These are phyloP conservation scores for Lachancea nothofagi DNA, from an alignment of 805 yeast species.

Conservation along the genomic window DNA sequence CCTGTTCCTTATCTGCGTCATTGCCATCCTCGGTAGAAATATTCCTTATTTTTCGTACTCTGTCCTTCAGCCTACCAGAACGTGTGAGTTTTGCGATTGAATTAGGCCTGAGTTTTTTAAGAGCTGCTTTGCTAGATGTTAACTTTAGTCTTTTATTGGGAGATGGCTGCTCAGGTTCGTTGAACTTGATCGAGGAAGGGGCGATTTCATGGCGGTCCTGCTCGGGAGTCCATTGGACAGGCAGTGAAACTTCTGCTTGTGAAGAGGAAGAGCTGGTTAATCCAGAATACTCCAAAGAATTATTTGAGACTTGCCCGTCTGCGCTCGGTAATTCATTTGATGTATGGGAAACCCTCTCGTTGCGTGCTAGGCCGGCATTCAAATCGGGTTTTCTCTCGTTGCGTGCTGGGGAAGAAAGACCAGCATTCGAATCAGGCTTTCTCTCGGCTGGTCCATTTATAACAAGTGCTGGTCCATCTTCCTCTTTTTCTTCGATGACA, in stretches of 20 bases:
- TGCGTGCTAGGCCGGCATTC: not conserved
- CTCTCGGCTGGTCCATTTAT: slow-evolving; percentile 57
- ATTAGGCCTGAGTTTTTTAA: slow-evolving; percentile 4
- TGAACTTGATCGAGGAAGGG: slow-evolving; percentile 24
- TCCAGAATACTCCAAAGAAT: not conserved
- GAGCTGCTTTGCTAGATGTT: not conserved
- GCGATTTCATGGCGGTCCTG: slow-evolving; percentile 1
- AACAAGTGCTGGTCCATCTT: slow-evolving; percentile 72
- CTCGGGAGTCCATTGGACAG: slow-evolving; percentile 2
- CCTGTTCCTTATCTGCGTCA: slow-evolving; percentile 15
- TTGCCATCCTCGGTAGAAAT: slow-evolving; percentile 24
- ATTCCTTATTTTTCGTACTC: slow-evolving; percentile 1
- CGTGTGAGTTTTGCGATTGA: slow-evolving; percentile 2
- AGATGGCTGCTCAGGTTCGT: slow-evolving; percentile 23
- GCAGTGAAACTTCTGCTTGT: not conserved
- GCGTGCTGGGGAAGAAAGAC: not conserved
- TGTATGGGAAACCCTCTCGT: too few relatives aligned
- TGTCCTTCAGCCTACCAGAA: slow-evolving; percentile 1
- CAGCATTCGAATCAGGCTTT: not conserved
- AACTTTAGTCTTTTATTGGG: not conserved
- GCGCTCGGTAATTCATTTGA: not conserved
- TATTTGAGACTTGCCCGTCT: too few relatives aligned
- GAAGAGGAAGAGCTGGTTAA: not conserved
- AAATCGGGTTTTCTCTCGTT: slow-evolving; percentile 5
- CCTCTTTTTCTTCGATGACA: slow-evolving; percentile 36